Base-by-base conservation (phyloP, 768 basidiomycete genomes). In the Crucibulum laeve region DNA sequence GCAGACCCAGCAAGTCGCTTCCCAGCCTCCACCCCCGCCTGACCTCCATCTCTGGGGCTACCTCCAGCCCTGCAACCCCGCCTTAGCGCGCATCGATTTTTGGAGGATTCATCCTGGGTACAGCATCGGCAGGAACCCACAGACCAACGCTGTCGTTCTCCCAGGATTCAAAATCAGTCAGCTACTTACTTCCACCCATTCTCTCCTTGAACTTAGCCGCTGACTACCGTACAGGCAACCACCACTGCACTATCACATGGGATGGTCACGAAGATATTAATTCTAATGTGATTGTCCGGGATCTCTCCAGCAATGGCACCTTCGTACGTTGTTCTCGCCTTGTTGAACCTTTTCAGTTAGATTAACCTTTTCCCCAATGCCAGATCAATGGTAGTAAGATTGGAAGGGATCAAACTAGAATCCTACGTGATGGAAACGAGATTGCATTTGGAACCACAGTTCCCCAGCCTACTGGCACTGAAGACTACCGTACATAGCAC, bases 381-480 rank as follows among this genome's bases (percentile, higher is more conserved):
- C 51, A 89, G 87, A 79, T 89, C 53, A 88, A 87, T 52, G 78
- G 79, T 23, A 61, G 61, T 30, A 79, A 77, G 59, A 72, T 94
- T 43, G 81, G 77, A 26, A 80, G 73, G 52, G 70, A 69, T 30
- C 62, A 69, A 7, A 69, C 72, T 42, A 66, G 74, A 26, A 66
- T 88, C 34, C 65, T 94, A 38, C 73, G 71, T 10, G 81, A 89
- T 47, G 92, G 93, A 5, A 88, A 89, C 57, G 91, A 93, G 62
- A 76, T 98, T 53, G 83, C 87, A 5, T 87, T 98, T 51, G 94
- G 94, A 5, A 77, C 77, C 10, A 65, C 61, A 10, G 53, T 58
- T 14, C 70, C 71, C 19, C 79, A 75, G 53, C 61, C 57, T 37
- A 59, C 58, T 36, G 68, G 67, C 24, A 46, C 69, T 19, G 88